Conservation (phyloP, 371 early-diverging fungal genomes). For the Coemansia sp. region DNA sequence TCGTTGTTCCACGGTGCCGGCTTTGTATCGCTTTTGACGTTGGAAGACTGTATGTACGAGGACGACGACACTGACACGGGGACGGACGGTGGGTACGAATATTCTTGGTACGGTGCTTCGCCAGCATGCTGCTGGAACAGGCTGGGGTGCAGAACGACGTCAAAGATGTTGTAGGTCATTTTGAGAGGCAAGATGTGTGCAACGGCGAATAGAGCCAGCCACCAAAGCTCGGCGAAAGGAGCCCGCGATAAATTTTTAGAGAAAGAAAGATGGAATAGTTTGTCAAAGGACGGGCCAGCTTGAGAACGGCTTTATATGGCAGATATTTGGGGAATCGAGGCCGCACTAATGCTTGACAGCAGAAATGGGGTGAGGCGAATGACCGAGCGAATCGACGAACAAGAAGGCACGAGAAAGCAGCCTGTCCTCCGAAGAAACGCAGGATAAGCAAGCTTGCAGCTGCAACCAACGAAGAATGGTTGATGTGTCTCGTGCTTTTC, state of each 20-base stretch:
- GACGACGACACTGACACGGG: conserved; percentile 1
- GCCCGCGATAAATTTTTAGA: neutral
- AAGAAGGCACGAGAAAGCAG: conserved; percentile 1
- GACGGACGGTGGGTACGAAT: neutral
- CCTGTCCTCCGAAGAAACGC: neutral
- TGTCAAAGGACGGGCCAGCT: neutral
- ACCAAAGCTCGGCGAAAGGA: neutral
- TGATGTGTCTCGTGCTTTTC: conserved; percentile 2
- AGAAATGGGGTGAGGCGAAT: neutral
- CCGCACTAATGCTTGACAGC: neutral
- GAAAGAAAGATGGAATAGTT: neutral
- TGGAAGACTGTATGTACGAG: neutral
- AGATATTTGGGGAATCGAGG: neutral
- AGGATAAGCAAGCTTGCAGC: conserved; percentile 4
- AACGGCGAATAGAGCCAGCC: neutral
- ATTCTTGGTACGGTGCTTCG: neutral
- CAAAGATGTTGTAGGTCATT: conserved; percentile 45
- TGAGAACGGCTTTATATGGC: conserved; percentile 1
- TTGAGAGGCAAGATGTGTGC: neutral
- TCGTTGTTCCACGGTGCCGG: conserved; percentile 23
- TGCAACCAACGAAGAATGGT: neutral
- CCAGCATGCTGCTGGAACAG: conserved; percentile 26
- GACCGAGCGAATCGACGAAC: conserved; percentile 7
- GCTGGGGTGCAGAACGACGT: conserved; percentile 46
- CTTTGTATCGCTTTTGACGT: neutral